Conservation (phyloP, 805 yeast genomes). For the Monosporozyma solicola region DNA sequence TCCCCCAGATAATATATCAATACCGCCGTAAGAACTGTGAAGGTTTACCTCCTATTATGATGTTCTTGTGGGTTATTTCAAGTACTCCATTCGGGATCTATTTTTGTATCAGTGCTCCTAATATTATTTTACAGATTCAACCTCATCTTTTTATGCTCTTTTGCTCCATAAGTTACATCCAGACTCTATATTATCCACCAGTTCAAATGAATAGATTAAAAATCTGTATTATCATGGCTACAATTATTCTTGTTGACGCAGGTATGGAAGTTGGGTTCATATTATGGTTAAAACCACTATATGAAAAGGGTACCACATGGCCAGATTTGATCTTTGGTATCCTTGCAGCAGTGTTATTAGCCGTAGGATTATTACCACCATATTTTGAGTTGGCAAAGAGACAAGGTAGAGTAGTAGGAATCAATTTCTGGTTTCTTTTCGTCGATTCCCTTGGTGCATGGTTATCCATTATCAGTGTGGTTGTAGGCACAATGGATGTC, state of each 20-base stretch:
- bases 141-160: slow-evolving; percentile 75
- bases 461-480: slow-evolving; percentile 56
- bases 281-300: slow-evolving; percentile 54
- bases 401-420: slow-evolving; percentile 78
- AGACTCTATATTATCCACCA: slow-evolving; percentile 72
- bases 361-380: slow-evolving; percentile 78
- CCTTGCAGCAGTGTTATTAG: slow-evolving; percentile 66
- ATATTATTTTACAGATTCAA: slow-evolving; percentile 73
- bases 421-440: slow-evolving; percentile 68
- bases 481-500: slow-evolving; percentile 58
- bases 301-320: slow-evolving; percentile 50
- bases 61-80: slow-evolving; percentile 67
- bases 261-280: slow-evolving; percentile 66
- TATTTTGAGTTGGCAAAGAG: slow-evolving; percentile 76
- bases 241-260: slow-evolving; percentile 37
- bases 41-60: slow-evolving; percentile 80
- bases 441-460: slow-evolving; percentile 80
- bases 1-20: slow-evolving; percentile 76
- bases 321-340: slow-evolving; percentile 76
- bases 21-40: slow-evolving; percentile 67
- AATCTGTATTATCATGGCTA: slow-evolving; percentile 30
- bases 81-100: slow-evolving; percentile 86
- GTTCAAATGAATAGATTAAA: slow-evolving; percentile 30
- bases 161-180: slow-evolving; percentile 57
- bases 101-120: slow-evolving; percentile 60